These are phyloP conservation scores for Hanseniaspora lindneri DNA, from an alignment of 805 yeast genomes.

Conservation along the genomic window DNA sequence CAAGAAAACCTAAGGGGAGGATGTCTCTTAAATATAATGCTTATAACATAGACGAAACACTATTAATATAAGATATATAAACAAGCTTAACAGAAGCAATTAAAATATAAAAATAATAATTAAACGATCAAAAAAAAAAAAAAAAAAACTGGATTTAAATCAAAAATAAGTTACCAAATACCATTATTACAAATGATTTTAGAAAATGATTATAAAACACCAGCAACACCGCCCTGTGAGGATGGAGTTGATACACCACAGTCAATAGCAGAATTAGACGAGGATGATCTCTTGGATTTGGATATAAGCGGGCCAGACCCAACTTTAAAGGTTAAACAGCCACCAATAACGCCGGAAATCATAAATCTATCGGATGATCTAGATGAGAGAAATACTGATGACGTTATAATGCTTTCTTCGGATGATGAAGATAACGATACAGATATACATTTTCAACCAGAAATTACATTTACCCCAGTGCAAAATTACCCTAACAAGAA, in stretches of 20 bases:
- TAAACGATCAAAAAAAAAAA: too few relatives aligned
- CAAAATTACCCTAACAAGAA: conserved; percentile 5
- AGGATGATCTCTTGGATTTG: conserved; percentile 13
- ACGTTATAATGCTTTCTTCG: neutral
- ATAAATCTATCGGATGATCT: neutral
- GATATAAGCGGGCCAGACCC: conserved; percentile 9
- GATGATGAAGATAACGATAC: conserved; percentile 1
- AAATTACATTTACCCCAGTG: conserved; percentile 9
- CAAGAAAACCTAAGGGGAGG: too few relatives aligned
- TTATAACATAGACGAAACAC: too few relatives aligned
- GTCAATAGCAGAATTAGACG: conserved; percentile 15
- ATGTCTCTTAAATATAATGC: too few relatives aligned
- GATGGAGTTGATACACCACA: conserved; percentile 13
- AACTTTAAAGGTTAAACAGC: neutral
- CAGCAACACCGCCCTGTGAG: conserved; percentile 16
- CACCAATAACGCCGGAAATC: conserved; percentile 9
- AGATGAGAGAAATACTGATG: neutral
- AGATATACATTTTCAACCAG: conserved; percentile 4
- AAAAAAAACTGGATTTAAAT: too few relatives aligned
- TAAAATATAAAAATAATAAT: too few relatives aligned
- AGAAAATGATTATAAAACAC: conserved; percentile 8
- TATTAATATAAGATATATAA: too few relatives aligned
- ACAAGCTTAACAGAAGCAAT: too few relatives aligned
- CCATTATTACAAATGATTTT: neutral
- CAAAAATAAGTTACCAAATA: too few relatives aligned